Base-by-base conservation (phyloP, 1,139 yeast species). In the Lodderomyces pseudojiufengensis region DNA sequence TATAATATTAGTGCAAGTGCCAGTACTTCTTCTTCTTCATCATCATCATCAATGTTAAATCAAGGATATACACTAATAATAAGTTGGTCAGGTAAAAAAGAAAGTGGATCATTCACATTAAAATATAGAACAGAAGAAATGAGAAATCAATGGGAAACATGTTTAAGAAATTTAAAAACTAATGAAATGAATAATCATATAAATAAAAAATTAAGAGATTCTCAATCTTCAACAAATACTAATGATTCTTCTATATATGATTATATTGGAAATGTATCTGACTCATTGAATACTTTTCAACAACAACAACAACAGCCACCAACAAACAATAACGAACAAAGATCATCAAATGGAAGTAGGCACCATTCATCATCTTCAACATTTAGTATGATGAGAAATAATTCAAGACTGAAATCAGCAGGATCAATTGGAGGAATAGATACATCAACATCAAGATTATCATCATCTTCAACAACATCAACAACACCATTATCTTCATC, bases 41-140 rank as follows among this genome's bases (percentile, higher is more conserved):
- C 33, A 24, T 24, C 26, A 10, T 20, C 30, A 7, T 20, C 22
- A 18, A 59, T 67, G 4, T 60, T 60, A 40, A 51, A 45, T 33
- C 46, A 55, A 20, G 80, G 79, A 2, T 77, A 80, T 51, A 73
- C 78, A 7, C 62, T 83, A 48, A 75, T 81, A 31, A 74, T 84
- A 9, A 74, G 85, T n/a, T 84, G 92, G 92, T 77, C 80, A 20
- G 88, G 92, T 2, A 71, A 78, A 42, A 81, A 79, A 51, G 94
- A 84, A 47, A 78, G 81, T 35, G 92, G 92, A 2, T 78, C 84
- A 15, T 84, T 84, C 48, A 71, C 83, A 18, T 68, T 84, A 50
- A 70, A 80, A 42, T 84, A 81, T 56, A 73, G 78, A 48, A 78
- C 80, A 27, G 92, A 83, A 48, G 94, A 84, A 53, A 65, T 72